Percentiles rank a stretch among this genome's conserved stretches.
These are phyloP conservation scores for Alternaria hordeiaustralica DNA, from an alignment of 2,329 filamentous ascomycete species.

Conservation along the genomic window DNA sequence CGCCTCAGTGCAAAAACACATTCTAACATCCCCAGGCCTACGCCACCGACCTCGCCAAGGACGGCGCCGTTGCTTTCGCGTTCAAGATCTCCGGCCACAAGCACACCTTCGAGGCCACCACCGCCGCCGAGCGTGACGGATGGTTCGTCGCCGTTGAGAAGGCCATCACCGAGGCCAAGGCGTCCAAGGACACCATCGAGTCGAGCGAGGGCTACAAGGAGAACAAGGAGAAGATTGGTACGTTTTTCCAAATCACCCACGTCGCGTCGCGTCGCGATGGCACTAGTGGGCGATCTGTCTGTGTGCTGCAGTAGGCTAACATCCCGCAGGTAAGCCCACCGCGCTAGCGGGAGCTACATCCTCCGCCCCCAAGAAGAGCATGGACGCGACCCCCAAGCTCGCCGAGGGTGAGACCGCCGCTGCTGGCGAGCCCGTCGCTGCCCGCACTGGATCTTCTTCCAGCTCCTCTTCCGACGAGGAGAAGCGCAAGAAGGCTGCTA, in stretches of 20 bases:
- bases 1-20: not conserved
- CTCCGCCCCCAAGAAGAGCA: constrained; percentile 57
- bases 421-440: constrained; percentile 25
- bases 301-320: constrained; percentile 46
- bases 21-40: constrained; percentile 61
- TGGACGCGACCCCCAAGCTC: constrained; percentile 52
- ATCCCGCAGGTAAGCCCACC: constrained; percentile 48
- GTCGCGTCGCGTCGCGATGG: constrained; percentile 29
- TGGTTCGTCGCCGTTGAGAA: constrained; percentile 80
- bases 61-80: constrained; percentile 81
- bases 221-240: constrained; percentile 74
- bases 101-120: constrained; percentile 85
- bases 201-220: constrained; percentile 89
- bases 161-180: constrained; percentile 72
- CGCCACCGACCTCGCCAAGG: constrained; percentile 73
- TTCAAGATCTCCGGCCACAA: constrained; percentile 87
- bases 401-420: constrained; percentile 38
- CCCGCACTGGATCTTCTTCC: constrained; percentile 49
- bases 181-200: constrained; percentile 73
- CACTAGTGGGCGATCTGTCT: constrained; percentile 35
- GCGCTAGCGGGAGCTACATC: constrained; percentile 48
- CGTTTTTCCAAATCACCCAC: constrained; percentile 38
- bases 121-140: constrained; percentile 81
- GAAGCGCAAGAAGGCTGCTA: constrained; percentile 54
- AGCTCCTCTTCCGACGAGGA: constrained; percentile 55